A percentile compares a stretch with the other conserved stretches of the same genome.
These are phyloP conservation scores for Fragaria vesca DNA, from an alignment of 306 rosid genomes.

Conservation along the genomic window DNA sequence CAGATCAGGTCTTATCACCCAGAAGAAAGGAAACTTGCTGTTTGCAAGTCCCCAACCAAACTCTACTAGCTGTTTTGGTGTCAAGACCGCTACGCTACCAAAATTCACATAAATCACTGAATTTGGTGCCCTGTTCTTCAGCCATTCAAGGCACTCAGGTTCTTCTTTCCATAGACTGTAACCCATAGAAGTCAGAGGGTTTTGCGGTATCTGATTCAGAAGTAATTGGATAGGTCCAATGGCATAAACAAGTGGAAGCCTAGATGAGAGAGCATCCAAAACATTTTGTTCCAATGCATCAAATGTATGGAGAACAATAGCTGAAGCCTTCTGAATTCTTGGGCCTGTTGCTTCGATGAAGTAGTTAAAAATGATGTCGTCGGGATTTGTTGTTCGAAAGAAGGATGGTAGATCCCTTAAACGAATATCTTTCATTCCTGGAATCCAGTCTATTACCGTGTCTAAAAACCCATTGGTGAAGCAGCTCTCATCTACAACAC, in stretches of 20 bases:
- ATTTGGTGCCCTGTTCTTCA: neutral
- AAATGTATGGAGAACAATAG: constrained; percentile 21
- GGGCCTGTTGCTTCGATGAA: neutral
- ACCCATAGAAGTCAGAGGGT: constrained; percentile 1
- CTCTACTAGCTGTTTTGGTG: constrained; percentile 11
- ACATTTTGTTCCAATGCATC: constrained; percentile 14
- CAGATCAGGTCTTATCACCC: constrained; percentile 27
- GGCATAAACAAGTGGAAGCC: constrained; percentile 9
- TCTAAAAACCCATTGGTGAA: constrained; percentile 15
- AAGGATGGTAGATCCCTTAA: neutral
- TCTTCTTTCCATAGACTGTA: constrained; percentile 26
- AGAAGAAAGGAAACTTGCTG: constrained; percentile 18
- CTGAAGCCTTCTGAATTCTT: constrained; percentile 12
- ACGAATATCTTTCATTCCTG: constrained; percentile 13
- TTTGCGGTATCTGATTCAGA: constrained; percentile 13
- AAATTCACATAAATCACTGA: constrained; percentile 30
- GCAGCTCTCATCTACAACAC: constrained; percentile 12
- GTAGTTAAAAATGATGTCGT: constrained; percentile 3
- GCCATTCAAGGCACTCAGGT: constrained; percentile 5
- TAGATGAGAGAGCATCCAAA: constrained; percentile 4
- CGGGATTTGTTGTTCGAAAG: constrained; percentile 5
- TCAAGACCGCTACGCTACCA: constrained; percentile 15
- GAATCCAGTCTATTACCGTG: constrained; percentile 17
- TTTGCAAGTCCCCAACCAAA: constrained; percentile 32
- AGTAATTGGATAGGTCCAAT: constrained; percentile 29